These are phyloP conservation scores for Spatholobus suberectus DNA, from an alignment of 306 rosid genomes.

Conservation along the genomic window DNA sequence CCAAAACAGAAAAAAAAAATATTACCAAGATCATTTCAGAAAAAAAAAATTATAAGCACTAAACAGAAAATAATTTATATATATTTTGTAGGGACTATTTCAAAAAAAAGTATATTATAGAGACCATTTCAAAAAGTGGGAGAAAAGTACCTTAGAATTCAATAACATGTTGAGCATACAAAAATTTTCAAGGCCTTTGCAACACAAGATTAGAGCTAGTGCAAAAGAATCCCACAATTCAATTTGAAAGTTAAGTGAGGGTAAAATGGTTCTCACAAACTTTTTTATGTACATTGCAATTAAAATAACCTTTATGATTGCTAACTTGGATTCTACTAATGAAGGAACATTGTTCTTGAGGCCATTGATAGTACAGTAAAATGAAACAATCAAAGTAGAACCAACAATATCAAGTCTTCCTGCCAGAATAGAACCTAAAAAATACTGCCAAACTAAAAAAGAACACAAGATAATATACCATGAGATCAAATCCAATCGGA, in stretches of 20 bases:
- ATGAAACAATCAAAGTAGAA: constrained; percentile 38
- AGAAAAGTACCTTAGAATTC: constrained; percentile 14
- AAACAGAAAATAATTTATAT: no score
- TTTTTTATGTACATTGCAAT: constrained; percentile 19
- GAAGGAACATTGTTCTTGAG: constrained; percentile 5
- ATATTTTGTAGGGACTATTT: no score
- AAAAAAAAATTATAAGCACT: no score
- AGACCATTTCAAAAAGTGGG: no score
- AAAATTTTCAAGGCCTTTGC: constrained; percentile 44
- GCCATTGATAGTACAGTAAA: constrained; percentile 37
- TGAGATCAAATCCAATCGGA: no score
- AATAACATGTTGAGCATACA: not conserved
- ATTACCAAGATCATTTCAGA: no score
- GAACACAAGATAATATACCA: no score
- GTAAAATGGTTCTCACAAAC: constrained; percentile 36
- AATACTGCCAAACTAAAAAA: no score
- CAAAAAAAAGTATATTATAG: no score
- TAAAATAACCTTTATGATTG: not conserved
- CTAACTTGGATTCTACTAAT: not conserved
- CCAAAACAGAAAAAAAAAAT: no score
- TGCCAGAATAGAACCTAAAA: constrained; percentile 35
- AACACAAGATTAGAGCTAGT: constrained; percentile 45
- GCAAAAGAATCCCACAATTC: constrained; percentile 40
- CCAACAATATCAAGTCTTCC: constrained; percentile 38
- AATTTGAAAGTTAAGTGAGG: constrained; percentile 35